Percentiles rank a stretch among this genome's conserved stretches.
These are phyloP conservation scores for Penicillium sp. DNA, from an alignment of 2,329 filamentous ascomycete genomes.

Conservation along the genomic window DNA sequence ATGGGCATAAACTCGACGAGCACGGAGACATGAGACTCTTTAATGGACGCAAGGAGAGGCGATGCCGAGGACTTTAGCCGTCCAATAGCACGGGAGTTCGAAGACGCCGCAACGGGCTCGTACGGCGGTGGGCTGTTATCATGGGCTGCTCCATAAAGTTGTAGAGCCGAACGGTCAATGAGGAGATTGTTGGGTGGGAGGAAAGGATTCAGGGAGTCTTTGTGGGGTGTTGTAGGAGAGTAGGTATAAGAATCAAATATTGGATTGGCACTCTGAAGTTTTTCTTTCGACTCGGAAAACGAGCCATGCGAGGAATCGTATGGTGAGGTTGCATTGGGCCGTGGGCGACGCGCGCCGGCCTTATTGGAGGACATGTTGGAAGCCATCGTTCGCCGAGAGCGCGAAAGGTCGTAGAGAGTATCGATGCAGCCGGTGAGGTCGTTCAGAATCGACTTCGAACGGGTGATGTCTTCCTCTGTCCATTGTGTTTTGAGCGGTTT, in stretches of 20 bases:
- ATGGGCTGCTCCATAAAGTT: slow-evolving; percentile 40
- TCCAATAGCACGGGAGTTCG: slow-evolving; percentile 42
- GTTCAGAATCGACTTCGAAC: slow-evolving; percentile 56
- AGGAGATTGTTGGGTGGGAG: slow-evolving; percentile 32
- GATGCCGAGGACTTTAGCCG: slow-evolving; percentile 41
- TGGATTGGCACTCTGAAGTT: slow-evolving; percentile 22
- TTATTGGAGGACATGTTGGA: slow-evolving; percentile 37
- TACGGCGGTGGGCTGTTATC: slow-evolving; percentile 43
- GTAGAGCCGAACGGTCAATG: slow-evolving; percentile 40
- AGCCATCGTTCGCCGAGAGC: slow-evolving; percentile 50
- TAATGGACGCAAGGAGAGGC: slow-evolving; percentile 30
- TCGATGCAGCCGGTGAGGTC: slow-evolving; percentile 62
- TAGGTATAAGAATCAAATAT: slow-evolving; percentile 26
- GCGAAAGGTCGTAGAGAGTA: slow-evolving; percentile 61
- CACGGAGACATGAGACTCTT: slow-evolving; percentile 39
- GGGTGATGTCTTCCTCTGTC: slow-evolving; percentile 51
- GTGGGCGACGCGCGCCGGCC: slow-evolving; percentile 26
- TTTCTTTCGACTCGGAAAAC: slow-evolving; percentile 38
- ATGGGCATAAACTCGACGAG: slow-evolving; percentile 44
- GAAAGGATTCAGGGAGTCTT: slow-evolving; percentile 24
- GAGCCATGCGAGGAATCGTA: slow-evolving; percentile 34
- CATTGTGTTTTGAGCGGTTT: slow-evolving; percentile 41
- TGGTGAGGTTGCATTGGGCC: slow-evolving; percentile 24
- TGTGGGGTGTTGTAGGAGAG: slow-evolving; percentile 25
- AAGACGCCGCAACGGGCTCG: slow-evolving; percentile 41